These are phyloP conservation scores for Cladophialophora chaetospira DNA, from an alignment of 2,329 filamentous ascomycete species.

Conservation along the genomic window DNA sequence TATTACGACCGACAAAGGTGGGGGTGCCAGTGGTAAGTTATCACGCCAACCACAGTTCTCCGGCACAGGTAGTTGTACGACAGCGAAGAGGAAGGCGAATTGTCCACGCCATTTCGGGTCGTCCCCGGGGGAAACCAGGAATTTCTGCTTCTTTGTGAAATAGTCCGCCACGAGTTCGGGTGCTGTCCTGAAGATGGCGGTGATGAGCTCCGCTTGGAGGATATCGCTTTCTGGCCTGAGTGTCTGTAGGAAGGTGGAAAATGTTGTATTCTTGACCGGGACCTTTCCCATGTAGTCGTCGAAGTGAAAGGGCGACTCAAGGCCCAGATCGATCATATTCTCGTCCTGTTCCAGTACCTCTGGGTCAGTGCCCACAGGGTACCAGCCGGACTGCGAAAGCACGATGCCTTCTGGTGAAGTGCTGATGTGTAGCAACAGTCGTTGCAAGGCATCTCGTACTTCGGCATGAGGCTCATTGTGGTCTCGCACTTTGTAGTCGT, in stretches of 20 bases:
- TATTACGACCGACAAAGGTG: constrained; percentile 74
- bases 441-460: constrained; percentile 70
- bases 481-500: constrained; percentile 54
- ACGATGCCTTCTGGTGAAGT: constrained; percentile 73
- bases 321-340: constrained; percentile 60
- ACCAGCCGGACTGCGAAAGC: constrained; percentile 77
- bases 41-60: constrained; percentile 65
- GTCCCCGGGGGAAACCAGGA: constrained; percentile 87
- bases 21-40: constrained; percentile 67
- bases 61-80: constrained; percentile 74
- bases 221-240: constrained; percentile 81
- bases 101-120: constrained; percentile 95
- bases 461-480: constrained; percentile 47
- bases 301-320: constrained; percentile 71
- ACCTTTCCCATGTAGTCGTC: constrained; percentile 67
- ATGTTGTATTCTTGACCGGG: constrained; percentile 74
- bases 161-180: constrained; percentile 89
- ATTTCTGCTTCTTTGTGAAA: constrained; percentile 76
- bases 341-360: constrained; percentile 55
- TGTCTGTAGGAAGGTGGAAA: constrained; percentile 76
- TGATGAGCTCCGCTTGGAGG: constrained; percentile 77
- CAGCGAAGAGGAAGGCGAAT: constrained; percentile 81
- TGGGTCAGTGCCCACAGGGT: constrained; percentile 69
- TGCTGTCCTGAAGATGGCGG: constrained; percentile 75
- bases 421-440: constrained; percentile 74